Evolutionary conservation across 2,329 filamentous ascomycete genomes (phyloP).

Genomic region (Zymoseptoria pseudotritici): DNA sequence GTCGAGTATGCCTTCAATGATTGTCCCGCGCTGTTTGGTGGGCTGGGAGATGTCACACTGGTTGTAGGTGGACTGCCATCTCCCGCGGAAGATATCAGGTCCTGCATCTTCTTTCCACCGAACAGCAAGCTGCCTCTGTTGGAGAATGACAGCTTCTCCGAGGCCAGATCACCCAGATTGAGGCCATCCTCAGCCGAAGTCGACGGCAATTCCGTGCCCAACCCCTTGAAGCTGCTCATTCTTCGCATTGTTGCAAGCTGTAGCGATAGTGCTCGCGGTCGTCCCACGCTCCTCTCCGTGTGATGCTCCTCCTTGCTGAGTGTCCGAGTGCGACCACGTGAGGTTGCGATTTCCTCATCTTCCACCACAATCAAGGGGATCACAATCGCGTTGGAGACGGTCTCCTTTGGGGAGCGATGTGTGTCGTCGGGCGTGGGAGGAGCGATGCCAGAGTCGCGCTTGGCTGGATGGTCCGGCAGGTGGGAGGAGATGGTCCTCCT

Average conservation of each 20-base stretch:
- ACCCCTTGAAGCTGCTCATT: conserved; percentile 38
- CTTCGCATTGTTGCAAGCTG: conserved; percentile 4
- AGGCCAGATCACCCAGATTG: conserved; percentile 46
- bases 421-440: conserved; percentile 15
- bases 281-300: conserved; percentile 4
- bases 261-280: background rate
- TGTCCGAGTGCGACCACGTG: background rate
- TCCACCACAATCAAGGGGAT: conserved; percentile 39
- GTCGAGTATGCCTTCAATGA: background rate
- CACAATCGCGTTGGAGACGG: conserved; percentile 31
- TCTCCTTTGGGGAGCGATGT: conserved; percentile 8
- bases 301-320: conserved; percentile 6
- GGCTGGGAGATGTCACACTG: conserved; percentile 4
- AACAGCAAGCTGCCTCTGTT: conserved; percentile 54
- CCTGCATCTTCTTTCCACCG: conserved; percentile 43
- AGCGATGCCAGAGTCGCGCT: conserved; percentile 31
- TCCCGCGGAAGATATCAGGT: conserved; percentile 22
- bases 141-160: conserved; percentile 50
- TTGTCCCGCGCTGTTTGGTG: background rate
- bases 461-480: conserved; percentile 17
- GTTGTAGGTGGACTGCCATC: conserved; percentile 7
- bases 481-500: background rate
- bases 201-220: conserved; percentile 50
- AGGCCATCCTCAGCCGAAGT: conserved; percentile 40
- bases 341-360: conserved; percentile 26